A percentile compares a stretch with the other conserved stretches of the same genome.
Conservation (phyloP, 148 eudicot genomes). For the Rhododendron griersonianum region DNA sequence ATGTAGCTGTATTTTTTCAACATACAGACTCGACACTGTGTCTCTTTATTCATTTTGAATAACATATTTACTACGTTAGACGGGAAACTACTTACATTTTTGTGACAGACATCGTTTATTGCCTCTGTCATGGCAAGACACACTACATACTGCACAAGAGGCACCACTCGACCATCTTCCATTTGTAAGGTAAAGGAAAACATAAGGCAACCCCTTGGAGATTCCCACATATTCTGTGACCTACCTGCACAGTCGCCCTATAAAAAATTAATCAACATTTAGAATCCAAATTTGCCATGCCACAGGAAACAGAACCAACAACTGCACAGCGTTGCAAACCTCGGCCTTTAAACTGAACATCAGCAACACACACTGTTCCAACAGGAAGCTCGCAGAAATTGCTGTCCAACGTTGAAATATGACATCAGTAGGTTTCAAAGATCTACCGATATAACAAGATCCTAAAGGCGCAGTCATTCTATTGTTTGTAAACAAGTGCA, state of each 20-base stretch:
- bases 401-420: conserved; percentile 27
- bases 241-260: conserved; percentile 47
- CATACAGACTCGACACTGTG: background rate
- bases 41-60: background rate
- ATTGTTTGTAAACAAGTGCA: background rate
- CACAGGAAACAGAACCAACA: background rate
- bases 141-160: conserved; percentile 78
- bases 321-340: conserved; percentile 28
- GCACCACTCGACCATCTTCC: conserved; percentile 85
- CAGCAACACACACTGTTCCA: conserved; percentile 84
- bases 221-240: conserved; percentile 82
- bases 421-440: background rate
- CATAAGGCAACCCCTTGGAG: conserved; percentile 74
- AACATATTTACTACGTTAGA: background rate
- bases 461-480: background rate
- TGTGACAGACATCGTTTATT: conserved; percentile 52
- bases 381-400: conserved; percentile 69
- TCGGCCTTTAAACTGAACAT: conserved; percentile 84
- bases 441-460: background rate
- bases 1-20: background rate
- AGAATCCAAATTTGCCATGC: background rate
- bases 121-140: conserved; percentile 89
- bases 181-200: conserved; percentile 79
- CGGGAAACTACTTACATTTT: conserved; percentile 40
- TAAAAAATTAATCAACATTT: background rate